Percentiles rank a stretch among this genome's conserved stretches.
These are phyloP conservation scores for Naganishia cerealis DNA, from an alignment of 1,284 basidiomycete species.

Conservation along the genomic window DNA sequence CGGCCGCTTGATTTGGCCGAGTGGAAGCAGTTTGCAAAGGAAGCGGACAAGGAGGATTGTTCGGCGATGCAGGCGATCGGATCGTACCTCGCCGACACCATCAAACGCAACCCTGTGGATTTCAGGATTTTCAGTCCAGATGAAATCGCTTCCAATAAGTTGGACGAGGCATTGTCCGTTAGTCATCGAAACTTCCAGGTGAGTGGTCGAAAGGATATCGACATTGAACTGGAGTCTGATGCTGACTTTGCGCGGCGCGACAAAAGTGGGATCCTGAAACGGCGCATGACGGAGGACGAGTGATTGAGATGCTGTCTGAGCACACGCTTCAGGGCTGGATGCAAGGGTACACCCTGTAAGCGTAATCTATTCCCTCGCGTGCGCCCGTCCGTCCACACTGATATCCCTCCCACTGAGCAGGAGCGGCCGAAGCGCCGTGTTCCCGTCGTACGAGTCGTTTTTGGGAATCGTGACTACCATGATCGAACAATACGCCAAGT, in stretches of 20 bases:
- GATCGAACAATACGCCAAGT: conserved; percentile 74
- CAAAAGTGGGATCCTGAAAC: conserved; percentile 63
- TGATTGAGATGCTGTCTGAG: conserved; percentile 83
- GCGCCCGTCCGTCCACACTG: not conserved
- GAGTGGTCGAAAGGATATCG: conserved; percentile 18
- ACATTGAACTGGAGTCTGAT: not conserved
- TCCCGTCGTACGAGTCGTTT: conserved; percentile 81
- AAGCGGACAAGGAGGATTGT: conserved; percentile 64
- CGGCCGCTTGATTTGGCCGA: conserved; percentile 64
- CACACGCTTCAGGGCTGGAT: conserved; percentile 85
- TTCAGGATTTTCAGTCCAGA: conserved; percentile 92
- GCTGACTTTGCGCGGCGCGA: not conserved
- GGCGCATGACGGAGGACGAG: conserved; percentile 59
- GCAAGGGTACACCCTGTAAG: conserved; percentile 68
- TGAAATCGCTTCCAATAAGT: conserved; percentile 78
- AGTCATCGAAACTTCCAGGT: conserved; percentile 69
- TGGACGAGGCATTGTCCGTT: conserved; percentile 69
- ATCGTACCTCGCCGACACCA: conserved; percentile 54
- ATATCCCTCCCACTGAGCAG: conserved; percentile 13
- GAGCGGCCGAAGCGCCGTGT: conserved; percentile 71
- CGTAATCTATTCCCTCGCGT: not conserved
- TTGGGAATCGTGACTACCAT: conserved; percentile 55
- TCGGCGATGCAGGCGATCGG: conserved; percentile 69
- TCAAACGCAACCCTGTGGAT: conserved; percentile 67
- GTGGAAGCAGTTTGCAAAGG: conserved; percentile 63